Base-by-base conservation (phyloP, 1,284 basidiomycete genomes). In the Malassezia dermatis region DNA sequence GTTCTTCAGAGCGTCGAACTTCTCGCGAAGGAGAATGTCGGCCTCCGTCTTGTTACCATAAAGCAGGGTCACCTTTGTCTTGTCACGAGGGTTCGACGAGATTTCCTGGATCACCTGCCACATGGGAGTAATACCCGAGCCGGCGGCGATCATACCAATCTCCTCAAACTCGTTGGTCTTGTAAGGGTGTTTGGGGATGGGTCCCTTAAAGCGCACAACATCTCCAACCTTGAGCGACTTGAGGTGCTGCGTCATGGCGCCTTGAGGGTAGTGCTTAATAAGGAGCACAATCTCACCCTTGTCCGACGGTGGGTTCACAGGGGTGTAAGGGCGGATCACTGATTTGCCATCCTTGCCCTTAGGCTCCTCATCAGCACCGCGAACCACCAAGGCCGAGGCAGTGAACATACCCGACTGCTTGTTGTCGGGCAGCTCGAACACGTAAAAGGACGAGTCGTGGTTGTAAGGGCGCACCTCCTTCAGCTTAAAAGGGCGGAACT, bases 1-100 rank as follows among this genome's bases (percentile, higher is more conserved):
- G 24, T 55, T 65, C 56, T 63, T 63, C 40, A 73, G 59, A 44
- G 59, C 37, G 64, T 91, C 88, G 67, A 91, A 82, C 68, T 89
- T 82, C 65, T 88, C 83, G 40, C 83, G 82, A 57, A 94, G 80
- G 45, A 94, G 83, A 65, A 98, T 93, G 75, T 96, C 93, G 60
- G 82, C 79, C 73, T 90, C 86, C n/a, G 85, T 81, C 49, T 88
- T 81, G 77, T 96, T 96, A 41, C 86, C 84, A 77, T 87, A 96
- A 67, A 98, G 78, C 53, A 96, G 80, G 47, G 86, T 94, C 77
- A 88, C 93, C 75, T 91, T 89, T 62, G 94, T 96, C 79, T 86
- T 90, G 82, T 98, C 95, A 65, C 86, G 83, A 1, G 79, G 73
- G 71, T 78, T 70, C 42, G 60, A 51, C 37, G 70, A 67, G 47